phyloP scores from a whole-genome alignment of 257 asterid species.

The Asclepias syriaca region DNA sequence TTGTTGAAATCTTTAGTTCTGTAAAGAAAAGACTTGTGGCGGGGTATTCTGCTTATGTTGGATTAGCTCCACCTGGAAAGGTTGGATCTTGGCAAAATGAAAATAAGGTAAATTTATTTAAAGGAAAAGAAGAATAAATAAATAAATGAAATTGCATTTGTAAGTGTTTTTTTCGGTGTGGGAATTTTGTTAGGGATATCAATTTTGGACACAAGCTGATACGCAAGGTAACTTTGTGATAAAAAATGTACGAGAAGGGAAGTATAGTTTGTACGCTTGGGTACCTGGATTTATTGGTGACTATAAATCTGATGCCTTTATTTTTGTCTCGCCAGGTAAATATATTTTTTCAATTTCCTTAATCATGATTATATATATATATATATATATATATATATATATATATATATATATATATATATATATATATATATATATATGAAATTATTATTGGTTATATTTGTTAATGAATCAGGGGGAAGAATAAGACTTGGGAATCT shows the following conservation, averaged over 20 bases:
- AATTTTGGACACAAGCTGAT: conserved; percentile 68
- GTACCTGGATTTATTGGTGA: conserved; percentile 82
- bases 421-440: no score
- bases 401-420: no score
- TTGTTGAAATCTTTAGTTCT: neutral
- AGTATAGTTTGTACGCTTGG: conserved; percentile 71
- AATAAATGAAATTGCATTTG: neutral
- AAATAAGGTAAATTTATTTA: conserved; percentile 42
- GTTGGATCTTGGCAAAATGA: conserved; percentile 87
- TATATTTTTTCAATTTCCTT: no score
- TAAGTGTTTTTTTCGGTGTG: neutral
- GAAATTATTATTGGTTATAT: neutral
- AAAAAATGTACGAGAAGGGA: conserved; percentile 44
- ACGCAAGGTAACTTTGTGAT: conserved; percentile 54
- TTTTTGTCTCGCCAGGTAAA: conserved; percentile 52
- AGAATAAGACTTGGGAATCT: conserved; percentile 39
- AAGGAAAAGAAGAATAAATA: no score
- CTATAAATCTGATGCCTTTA: conserved; percentile 31
- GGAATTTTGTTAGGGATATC: conserved; percentile 53
- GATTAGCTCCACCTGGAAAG: conserved; percentile 70
- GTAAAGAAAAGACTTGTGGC: conserved; percentile 36
- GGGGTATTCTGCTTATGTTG: conserved; percentile 58
- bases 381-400: no score
- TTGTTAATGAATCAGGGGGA: conserved; percentile 30
- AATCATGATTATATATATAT: no score